Conservation (phyloP, 257 asterid species). For the Solanum pinnatisectum region DNA sequence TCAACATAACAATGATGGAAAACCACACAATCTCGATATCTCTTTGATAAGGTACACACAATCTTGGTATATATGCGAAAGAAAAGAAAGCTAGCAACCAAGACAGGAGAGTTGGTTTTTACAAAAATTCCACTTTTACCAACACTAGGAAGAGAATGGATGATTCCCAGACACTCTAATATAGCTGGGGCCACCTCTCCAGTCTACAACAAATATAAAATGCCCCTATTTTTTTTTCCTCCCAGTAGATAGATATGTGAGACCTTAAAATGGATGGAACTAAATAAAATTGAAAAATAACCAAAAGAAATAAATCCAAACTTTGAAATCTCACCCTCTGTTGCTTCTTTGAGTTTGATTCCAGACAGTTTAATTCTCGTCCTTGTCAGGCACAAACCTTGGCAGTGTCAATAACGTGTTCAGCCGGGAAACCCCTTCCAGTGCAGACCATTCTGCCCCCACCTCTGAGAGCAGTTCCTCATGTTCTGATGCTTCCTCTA, state of each 20-base stretch:
- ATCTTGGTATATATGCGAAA: neutral
- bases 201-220: conserved; percentile 15
- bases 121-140: conserved; percentile 42
- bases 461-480: conserved; percentile 18
- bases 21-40: neutral
- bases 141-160: conserved; percentile 24
- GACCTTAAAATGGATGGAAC: conserved; percentile 3
- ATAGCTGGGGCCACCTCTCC: conserved; percentile 47
- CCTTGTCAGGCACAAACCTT: conserved; percentile 50
- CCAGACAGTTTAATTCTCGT: conserved; percentile 34
- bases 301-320: conserved; percentile 5
- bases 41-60: neutral
- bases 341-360: conserved; percentile 29
- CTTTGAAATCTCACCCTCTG: conserved; percentile 2
- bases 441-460: conserved; percentile 64
- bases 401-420: conserved; percentile 68
- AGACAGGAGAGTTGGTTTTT: conserved; percentile 27
- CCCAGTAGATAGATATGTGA: conserved; percentile 14
- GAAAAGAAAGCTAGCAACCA: neutral
- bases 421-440: conserved; percentile 67
- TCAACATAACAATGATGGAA: neutral
- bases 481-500: conserved; percentile 21
- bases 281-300: neutral
- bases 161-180: conserved; percentile 51
- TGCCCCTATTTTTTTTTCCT: conserved; percentile 5